Evolutionary conservation across 2,329 filamentous ascomycete species (phyloP).

Genomic region (Calonectria multiphialidica): DNA sequence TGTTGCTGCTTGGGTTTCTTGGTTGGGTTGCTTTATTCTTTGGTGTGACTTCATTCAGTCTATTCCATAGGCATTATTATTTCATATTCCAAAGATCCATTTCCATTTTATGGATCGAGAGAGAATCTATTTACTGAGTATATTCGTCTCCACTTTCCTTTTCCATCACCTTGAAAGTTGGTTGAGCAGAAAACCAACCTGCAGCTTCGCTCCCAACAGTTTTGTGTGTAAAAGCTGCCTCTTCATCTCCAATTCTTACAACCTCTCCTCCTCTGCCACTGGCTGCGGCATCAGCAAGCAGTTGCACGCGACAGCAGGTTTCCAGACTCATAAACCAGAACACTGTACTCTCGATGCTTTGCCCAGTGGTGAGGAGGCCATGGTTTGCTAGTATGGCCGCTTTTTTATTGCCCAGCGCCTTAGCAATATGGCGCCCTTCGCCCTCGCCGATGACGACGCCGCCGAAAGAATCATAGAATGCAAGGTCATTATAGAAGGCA

Average conservation of each 20-base stretch:
- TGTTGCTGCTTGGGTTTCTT: too few relatives aligned
- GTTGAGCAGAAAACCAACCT: slow-evolving; percentile 24
- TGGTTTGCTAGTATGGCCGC: slow-evolving; percentile 22
- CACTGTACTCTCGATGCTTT: slow-evolving; percentile 10
- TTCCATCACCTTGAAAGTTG: slow-evolving; percentile 17
- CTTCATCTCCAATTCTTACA: slow-evolving; percentile 9
- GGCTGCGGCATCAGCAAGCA: slow-evolving; percentile 18
- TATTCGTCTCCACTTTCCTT: slow-evolving; percentile 9
- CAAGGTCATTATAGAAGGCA: slow-evolving; percentile 22
- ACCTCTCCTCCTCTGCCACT: slow-evolving; percentile 10
- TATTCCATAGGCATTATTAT: too few relatives aligned
- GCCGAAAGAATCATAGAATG: slow-evolving; percentile 15
- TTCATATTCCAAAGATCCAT: too few relatives aligned
- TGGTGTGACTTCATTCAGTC: too few relatives aligned
- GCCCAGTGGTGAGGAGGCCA: slow-evolving; percentile 18
- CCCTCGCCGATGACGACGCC: slow-evolving; percentile 12
- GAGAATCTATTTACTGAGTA: background rate
- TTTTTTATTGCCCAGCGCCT: slow-evolving; percentile 11
- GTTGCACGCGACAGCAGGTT: slow-evolving; percentile 24
- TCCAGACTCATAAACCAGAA: slow-evolving; percentile 26
- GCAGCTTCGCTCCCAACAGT: slow-evolving; percentile 10
- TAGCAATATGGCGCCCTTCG: slow-evolving; percentile 21
- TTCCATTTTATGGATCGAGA: too few relatives aligned
- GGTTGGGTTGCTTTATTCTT: too few relatives aligned
- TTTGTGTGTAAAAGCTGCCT: slow-evolving; percentile 17